Evolutionary conservation across 2,329 filamentous ascomycete species (phyloP).

Genomic region (Conoideocrella luteorostrata): DNA sequence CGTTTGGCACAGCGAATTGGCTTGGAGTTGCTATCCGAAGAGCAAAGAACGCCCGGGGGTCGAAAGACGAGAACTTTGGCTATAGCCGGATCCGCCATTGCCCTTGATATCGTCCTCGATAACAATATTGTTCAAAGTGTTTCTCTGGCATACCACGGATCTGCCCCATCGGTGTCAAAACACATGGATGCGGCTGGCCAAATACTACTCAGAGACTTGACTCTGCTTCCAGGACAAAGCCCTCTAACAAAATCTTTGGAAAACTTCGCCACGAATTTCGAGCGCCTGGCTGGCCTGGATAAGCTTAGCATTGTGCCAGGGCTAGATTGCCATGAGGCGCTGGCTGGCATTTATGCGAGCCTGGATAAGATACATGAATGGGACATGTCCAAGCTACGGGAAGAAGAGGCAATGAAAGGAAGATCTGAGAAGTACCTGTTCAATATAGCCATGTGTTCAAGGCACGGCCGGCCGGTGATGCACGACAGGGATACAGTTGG

Average conservation of each 20-base stretch:
- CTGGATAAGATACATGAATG: slow-evolving; percentile 63
- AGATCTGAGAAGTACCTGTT: slow-evolving; percentile 45
- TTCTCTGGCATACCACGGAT: slow-evolving; percentile 56
- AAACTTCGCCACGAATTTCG: slow-evolving; percentile 64
- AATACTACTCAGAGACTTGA: slow-evolving; percentile 61
- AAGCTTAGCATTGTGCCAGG: slow-evolving; percentile 62
- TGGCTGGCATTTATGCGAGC: slow-evolving; percentile 66
- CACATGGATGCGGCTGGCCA: slow-evolving; percentile 56
- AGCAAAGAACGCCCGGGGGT: slow-evolving; percentile 37
- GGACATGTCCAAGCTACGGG: slow-evolving; percentile 55
- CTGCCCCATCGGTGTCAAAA: slow-evolving; percentile 49
- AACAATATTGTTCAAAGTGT: slow-evolving; percentile 58
- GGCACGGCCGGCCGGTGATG: slow-evolving; percentile 65
- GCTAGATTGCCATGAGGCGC: slow-evolving; percentile 71
- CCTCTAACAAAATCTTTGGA: slow-evolving; percentile 65
- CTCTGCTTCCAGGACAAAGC: slow-evolving; percentile 51
- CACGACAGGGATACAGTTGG: slow-evolving; percentile 63
- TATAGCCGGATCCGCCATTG: slow-evolving; percentile 55
- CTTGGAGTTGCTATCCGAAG: slow-evolving; percentile 58
- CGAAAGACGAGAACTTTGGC: slow-evolving; percentile 50
- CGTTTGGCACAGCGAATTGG: slow-evolving; percentile 61
- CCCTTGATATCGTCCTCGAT: slow-evolving; percentile 54
- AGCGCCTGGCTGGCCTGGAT: slow-evolving; percentile 62
- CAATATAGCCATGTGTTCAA: slow-evolving; percentile 59
- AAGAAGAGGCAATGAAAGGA: slow-evolving; percentile 37